A percentile compares a stretch with the other conserved stretches of the same genome.
These are phyloP conservation scores for Fistulina hepatica DNA, from an alignment of 1,284 basidiomycete species.

Conservation along the genomic window DNA sequence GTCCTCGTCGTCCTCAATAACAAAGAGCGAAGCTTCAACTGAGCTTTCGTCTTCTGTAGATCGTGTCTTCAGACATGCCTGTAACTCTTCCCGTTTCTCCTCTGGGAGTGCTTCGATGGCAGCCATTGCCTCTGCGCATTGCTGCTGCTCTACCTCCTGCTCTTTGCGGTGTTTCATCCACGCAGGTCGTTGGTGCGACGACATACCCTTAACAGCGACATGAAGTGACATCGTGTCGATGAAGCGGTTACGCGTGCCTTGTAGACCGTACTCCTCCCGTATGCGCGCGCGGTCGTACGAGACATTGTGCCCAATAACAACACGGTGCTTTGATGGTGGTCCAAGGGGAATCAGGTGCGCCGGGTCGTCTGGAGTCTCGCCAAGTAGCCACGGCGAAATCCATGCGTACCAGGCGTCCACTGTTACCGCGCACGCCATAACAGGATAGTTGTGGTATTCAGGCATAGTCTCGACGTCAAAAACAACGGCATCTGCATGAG, in stretches of 20 bases:
- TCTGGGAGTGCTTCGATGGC: conserved; percentile 38
- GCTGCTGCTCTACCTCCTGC: conserved; percentile 22
- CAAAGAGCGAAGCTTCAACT: too few relatives aligned
- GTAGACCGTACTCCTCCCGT: conserved; percentile 74
- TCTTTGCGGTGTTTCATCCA: conserved; percentile 73
- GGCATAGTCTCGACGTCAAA: conserved; percentile 97
- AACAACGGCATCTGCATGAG: conserved; percentile 65
- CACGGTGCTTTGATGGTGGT: conserved; percentile 35
- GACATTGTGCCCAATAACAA: conserved; percentile 92
- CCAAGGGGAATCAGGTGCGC: conserved; percentile 76
- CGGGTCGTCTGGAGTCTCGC: conserved; percentile 46
- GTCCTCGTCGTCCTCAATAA: conserved; percentile 22
- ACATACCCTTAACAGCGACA: conserved; percentile 90
- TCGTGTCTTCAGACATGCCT: conserved; percentile 24
- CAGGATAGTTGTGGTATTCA: conserved; percentile 66
- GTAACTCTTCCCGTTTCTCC: conserved; percentile 26
- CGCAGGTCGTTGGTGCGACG: conserved; percentile 86
- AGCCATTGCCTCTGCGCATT: conserved; percentile 43
- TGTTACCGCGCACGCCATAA: conserved; percentile 87
- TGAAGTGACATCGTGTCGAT: conserved; percentile 95
- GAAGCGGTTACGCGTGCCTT: conserved; percentile 68
- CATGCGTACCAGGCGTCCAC: conserved; percentile 88
- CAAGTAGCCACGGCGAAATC: conserved; percentile 90
- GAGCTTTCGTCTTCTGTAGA: conserved; percentile 36
- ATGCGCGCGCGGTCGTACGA: conserved; percentile 87